A percentile compares a stretch with the other conserved stretches of the same genome.
These are phyloP conservation scores for Termitomyces sp. DNA, from an alignment of 768 basidiomycete species.

Conservation along the genomic window DNA sequence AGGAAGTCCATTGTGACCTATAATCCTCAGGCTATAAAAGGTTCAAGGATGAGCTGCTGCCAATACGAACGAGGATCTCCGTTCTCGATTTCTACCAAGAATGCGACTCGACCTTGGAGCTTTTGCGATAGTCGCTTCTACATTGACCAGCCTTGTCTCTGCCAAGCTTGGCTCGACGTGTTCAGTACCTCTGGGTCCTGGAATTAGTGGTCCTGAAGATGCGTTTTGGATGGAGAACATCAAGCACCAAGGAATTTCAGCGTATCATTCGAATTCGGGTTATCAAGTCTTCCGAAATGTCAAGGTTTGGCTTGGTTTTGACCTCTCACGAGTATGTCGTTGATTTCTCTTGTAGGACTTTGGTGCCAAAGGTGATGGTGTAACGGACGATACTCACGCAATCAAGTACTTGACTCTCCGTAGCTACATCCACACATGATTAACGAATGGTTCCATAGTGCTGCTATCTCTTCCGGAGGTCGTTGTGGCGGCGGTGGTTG, in stretches of 20 bases:
- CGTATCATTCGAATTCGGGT: slow-evolving; percentile 54
- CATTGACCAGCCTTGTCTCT: slow-evolving; percentile 12
- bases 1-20: neutral
- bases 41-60: neutral
- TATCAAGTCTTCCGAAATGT: slow-evolving; percentile 81
- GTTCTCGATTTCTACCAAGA: neutral
- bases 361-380: slow-evolving; percentile 54
- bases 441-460: slow-evolving; percentile 32
- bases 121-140: neutral
- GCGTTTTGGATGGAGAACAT: slow-evolving; percentile 74
- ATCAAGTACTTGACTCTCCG: slow-evolving; percentile 52
- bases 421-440: slow-evolving; percentile 10
- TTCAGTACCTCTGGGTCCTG: slow-evolving; percentile 41
- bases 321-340: neutral
- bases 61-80: neutral
- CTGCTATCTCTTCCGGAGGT: slow-evolving; percentile 58
- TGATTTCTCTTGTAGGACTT: slow-evolving; percentile 29
- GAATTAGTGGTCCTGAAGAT: slow-evolving; percentile 49
- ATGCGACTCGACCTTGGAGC: neutral
- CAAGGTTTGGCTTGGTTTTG: slow-evolving; percentile 32
- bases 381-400: slow-evolving; percentile 71
- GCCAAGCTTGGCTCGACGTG: slow-evolving; percentile 41
- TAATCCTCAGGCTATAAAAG: neutral
- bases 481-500: slow-evolving; percentile 64
- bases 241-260: slow-evolving; percentile 66